Percentiles rank a stretch among this genome's conserved stretches.
These are phyloP conservation scores for Mycosphaerelloides madeirae DNA, from an alignment of 2,329 filamentous ascomycete genomes.

Conservation along the genomic window DNA sequence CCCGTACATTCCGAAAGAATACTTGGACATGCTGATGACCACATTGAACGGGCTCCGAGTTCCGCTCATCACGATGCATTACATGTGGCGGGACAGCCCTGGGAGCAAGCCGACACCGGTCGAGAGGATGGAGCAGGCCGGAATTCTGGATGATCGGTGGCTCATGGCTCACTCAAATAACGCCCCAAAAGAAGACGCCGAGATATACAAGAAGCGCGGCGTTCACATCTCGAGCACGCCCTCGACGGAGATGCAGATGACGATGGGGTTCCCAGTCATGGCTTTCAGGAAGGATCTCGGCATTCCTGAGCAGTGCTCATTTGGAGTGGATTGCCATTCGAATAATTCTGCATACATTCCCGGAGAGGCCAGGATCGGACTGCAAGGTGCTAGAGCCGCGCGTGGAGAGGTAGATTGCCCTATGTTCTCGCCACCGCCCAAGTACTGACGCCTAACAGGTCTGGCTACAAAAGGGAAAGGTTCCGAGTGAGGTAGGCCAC, in stretches of 20 bases:
- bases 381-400: background rate
- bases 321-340: slow-evolving; percentile 36
- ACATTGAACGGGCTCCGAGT: slow-evolving; percentile 35
- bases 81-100: slow-evolving; percentile 6
- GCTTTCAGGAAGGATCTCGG: slow-evolving; percentile 26
- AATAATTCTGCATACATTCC: background rate
- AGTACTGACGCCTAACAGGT: background rate
- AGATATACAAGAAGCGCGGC: slow-evolving; percentile 32
- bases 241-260: slow-evolving; percentile 51
- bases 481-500: background rate
- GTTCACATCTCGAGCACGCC: slow-evolving; percentile 44
- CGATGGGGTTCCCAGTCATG: slow-evolving; percentile 34
- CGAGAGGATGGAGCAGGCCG: slow-evolving; percentile 31
- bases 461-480: background rate
- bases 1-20: slow-evolving; percentile 35
- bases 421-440: too few species aligned
- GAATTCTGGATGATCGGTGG: slow-evolving; percentile 40
- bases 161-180: slow-evolving; percentile 42
- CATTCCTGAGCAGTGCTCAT: slow-evolving; percentile 11
- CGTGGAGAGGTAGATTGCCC: too few species aligned
- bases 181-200: slow-evolving; percentile 32
- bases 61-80: slow-evolving; percentile 43
- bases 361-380: background rate
- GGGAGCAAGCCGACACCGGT: slow-evolving; percentile 12
- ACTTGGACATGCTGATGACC: slow-evolving; percentile 36